Evolutionary conservation across 345 rosid species (phyloP), one percentile per base, ranked within the genome.

Genomic region (Geranium rotundifolium): DNA sequence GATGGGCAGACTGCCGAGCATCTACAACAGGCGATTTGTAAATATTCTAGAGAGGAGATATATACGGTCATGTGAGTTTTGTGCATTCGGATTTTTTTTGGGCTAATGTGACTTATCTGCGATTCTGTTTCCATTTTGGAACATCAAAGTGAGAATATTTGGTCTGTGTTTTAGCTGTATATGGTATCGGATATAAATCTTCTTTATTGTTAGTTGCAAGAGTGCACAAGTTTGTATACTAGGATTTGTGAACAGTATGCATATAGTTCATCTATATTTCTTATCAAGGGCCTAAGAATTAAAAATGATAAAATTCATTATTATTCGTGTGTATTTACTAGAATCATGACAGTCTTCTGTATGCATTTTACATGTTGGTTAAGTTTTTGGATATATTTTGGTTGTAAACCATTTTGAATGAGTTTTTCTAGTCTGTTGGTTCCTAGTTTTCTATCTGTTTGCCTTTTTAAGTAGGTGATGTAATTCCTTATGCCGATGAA

Each of bases 1-100:
- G 97, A 92, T 65, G 99, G 99, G 29, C 99, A 92, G 73, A 92
- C 99, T 7, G 97, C 97, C 0, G 90, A 83, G 7, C 97, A 85
- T 70, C 88, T 92, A 64, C 96, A 85, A 39, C 80, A 68, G 58
- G 74, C 80, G 69, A 75, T 93, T 75, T 87, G 87, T 66, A 81
- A 61, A 71, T 84, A 84, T 71, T 82, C 97, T 0, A 73, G 71
- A 16, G 82, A 87, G 73, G 88, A 84, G 52, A 81, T 85, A 60
- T 61, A 76, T 41, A 89, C 99, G 17, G 82, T 92, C 71, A 92
- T 92, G 97, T 91, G 54, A 73, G 96, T 82, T 65, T 54, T 57
- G 29, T 19, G 19, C 18, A 31, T 31, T 16, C 3, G 2, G 15
- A 41, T 17, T 46, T 57, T 65, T 20, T 60, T 65, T 39, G 37